A percentile compares a stretch with the other conserved stretches of the same genome.
Evolutionary conservation across 495 filamentous ascomycete species (phyloP).

Genomic region (Cercophora sp.): DNA sequence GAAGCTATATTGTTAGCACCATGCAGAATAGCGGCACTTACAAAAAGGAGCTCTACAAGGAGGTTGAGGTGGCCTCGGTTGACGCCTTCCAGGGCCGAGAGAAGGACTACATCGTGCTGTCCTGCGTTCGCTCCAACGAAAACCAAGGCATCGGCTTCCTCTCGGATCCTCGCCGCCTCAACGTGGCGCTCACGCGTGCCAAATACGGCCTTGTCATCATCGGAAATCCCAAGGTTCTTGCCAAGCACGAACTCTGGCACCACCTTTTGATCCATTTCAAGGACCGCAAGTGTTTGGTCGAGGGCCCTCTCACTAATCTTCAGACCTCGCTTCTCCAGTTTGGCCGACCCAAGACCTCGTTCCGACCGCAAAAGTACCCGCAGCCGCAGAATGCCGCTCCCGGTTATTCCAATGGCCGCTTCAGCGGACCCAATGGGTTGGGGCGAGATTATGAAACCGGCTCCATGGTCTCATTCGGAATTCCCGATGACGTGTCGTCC

Average conservation of each 20-base stretch:
- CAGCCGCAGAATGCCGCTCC: constrained; percentile 63
- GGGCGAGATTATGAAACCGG: constrained; percentile 78
- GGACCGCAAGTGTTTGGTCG: constrained; percentile 91
- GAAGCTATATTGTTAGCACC: constrained; percentile 96
- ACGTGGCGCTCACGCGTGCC: constrained; percentile 96
- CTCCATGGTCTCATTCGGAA: constrained; percentile 86
- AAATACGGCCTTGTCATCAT: constrained; percentile 96
- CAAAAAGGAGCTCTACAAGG: constrained; percentile 98
- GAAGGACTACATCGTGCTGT: constrained; percentile 98
- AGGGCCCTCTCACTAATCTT: constrained; percentile 93
- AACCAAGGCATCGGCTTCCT: constrained; percentile 99
- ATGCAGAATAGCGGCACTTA: constrained; percentile 97
- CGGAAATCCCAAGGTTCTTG: constrained; percentile 95
- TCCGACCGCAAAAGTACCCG: constrained; percentile 77
- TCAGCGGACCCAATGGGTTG: constrained; percentile 45
- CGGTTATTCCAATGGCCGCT: constrained; percentile 56
- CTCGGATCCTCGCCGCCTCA: constrained; percentile 95
- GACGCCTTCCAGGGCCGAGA: constrained; percentile 99
- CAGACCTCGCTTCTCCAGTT: constrained; percentile 95
- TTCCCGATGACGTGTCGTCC: constrained; percentile 94
- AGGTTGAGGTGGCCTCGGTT: constrained; percentile 96
- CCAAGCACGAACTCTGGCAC: constrained; percentile 98
- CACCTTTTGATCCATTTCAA: constrained; percentile 96
- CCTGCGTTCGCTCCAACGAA: constrained; percentile 97
- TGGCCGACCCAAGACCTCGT: constrained; percentile 85